Percentiles rank a stretch among this genome's conserved stretches.
Evolutionary conservation across 202 grass and related monocot genomes (phyloP).

Genomic region (Zoysia matrella): DNA sequence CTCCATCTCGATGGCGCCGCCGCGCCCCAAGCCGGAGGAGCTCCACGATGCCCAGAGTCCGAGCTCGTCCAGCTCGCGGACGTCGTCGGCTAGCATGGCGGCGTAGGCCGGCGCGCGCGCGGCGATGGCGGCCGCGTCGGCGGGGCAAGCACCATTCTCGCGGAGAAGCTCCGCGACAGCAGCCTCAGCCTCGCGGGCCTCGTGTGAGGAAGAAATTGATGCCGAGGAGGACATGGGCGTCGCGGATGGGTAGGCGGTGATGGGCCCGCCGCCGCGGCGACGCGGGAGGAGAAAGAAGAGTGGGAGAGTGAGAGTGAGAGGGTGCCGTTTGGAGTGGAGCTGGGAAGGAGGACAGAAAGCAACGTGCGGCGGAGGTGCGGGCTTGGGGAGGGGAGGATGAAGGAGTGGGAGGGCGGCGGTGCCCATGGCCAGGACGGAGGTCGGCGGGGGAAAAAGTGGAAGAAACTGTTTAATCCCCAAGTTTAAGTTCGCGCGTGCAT

Average conservation of each 20-base stretch:
- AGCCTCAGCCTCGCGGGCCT: constrained; percentile 42
- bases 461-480: too few species aligned
- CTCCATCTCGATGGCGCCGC: constrained; percentile 39
- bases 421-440: too few species aligned
- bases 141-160: constrained; percentile 59
- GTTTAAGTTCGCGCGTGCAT: too few species aligned
- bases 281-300: constrained; percentile 9
- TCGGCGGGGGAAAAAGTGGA: too few species aligned
- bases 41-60: constrained; percentile 84
- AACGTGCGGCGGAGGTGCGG: constrained; percentile 10
- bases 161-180: constrained; percentile 59
- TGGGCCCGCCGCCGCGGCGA: neutral
- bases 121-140: constrained; percentile 54
- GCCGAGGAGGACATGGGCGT: constrained; percentile 5
- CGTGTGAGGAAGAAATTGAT: neutral
- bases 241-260: neutral
- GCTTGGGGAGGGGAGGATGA: too few species aligned
- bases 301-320: neutral
- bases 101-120: neutral
- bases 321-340: neutral
- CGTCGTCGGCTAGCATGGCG: constrained; percentile 69
- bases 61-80: constrained; percentile 74
- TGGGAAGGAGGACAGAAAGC: neutral
- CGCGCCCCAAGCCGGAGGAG: constrained; percentile 20
- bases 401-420: too few species aligned